phyloP scores from a whole-genome alignment of 2,329 filamentous ascomycete species.

The Sordariomycetes sp. region DNA sequence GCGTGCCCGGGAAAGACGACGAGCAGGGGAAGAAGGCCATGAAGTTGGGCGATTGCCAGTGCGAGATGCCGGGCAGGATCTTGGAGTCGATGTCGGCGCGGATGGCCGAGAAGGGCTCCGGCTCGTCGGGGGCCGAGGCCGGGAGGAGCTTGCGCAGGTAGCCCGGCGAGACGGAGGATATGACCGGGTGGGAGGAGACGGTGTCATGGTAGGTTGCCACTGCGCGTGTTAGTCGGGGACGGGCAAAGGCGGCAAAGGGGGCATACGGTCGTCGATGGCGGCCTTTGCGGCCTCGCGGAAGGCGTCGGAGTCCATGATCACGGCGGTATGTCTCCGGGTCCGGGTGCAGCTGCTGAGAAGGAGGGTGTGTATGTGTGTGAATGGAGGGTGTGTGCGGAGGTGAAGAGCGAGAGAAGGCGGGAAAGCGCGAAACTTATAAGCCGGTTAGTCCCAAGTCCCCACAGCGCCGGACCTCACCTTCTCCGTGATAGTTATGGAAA shows the following conservation, averaged over 20 bases:
- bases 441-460: no score
- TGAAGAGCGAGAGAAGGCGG: no score
- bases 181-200: constrained; percentile 57
- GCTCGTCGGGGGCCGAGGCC: constrained; percentile 48
- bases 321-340: not conserved
- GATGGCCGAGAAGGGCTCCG: constrained; percentile 68
- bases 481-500: no score
- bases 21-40: constrained; percentile 90
- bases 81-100: constrained; percentile 73
- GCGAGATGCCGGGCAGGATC: constrained; percentile 85
- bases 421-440: no score
- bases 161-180: constrained; percentile 71
- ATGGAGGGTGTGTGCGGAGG: no score
- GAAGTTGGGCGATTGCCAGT: constrained; percentile 92
- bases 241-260: not conserved
- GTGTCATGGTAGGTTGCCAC: constrained; percentile 78
- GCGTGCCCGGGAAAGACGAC: constrained; percentile 71
- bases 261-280: constrained; percentile 73
- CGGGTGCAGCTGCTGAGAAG: no score
- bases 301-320: constrained; percentile 63
- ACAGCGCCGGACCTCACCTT: no score
- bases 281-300: constrained; percentile 69
- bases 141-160: constrained; percentile 79
- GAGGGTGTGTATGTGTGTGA: no score
- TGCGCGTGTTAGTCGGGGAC: constrained; percentile 20